Evolutionary conservation across 805 yeast genomes (phyloP).

Genomic region (Lachancea mirantina): DNA sequence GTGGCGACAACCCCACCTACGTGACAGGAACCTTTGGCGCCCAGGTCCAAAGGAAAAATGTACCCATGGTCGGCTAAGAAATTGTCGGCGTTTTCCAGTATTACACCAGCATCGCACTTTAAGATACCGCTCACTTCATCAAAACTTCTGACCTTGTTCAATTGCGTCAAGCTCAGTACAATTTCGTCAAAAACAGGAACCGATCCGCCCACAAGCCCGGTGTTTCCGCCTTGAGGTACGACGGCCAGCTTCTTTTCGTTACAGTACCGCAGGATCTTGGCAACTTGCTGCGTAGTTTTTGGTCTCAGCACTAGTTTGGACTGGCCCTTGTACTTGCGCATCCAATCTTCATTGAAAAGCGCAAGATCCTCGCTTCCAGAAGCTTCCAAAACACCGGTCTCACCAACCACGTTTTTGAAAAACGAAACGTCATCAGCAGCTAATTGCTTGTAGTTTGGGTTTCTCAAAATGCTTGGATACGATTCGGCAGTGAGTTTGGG

Average conservation of each 20-base stretch:
- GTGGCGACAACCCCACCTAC: constrained; percentile 94
- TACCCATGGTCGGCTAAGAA: constrained; percentile 73
- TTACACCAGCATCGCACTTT: constrained; percentile 85
- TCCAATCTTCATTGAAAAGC: constrained; percentile 84
- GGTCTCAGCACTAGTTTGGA: constrained; percentile 78
- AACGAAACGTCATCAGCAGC: constrained; percentile 48
- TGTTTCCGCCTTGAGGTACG: constrained; percentile 96
- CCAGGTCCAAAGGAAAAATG: constrained; percentile 88
- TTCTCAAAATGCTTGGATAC: constrained; percentile 52
- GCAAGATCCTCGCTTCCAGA: constrained; percentile 58
- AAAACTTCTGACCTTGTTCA: constrained; percentile 77
- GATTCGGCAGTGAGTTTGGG: constrained; percentile 57
- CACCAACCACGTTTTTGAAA: constrained; percentile 54
- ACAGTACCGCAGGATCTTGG: constrained; percentile 72
- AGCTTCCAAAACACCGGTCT: constrained; percentile 36
- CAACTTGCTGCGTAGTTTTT: constrained; percentile 67
- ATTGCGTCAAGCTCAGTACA: constrained; percentile 56
- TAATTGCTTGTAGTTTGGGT: constrained; percentile 44
- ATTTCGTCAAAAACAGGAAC: constrained; percentile 89
- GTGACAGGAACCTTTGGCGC: constrained; percentile 96
- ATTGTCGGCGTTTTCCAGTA: constrained; percentile 77
- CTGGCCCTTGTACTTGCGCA: constrained; percentile 89
- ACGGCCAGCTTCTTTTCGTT: constrained; percentile 70
- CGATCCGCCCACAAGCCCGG: constrained; percentile 93
- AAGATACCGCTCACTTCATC: constrained; percentile 78